phyloP scores from a whole-genome alignment of 192 early-diverging fungal species.

The Pilobolus umbonatus region DNA sequence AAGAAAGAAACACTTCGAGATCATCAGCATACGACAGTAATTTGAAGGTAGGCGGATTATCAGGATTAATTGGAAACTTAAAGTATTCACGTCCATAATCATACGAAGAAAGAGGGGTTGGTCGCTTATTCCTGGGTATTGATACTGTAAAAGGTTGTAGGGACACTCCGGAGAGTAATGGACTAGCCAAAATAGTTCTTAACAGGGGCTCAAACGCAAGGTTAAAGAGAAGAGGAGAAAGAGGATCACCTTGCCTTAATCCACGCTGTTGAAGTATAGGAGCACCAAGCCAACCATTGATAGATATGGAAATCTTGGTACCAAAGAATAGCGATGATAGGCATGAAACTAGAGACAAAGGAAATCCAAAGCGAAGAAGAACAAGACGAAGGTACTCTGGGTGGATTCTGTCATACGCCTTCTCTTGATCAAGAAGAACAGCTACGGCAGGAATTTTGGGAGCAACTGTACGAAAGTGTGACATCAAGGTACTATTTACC shows the following conservation, averaged over 20 bases:
- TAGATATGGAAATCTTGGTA: conserved; percentile 11
- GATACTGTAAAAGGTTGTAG: no score
- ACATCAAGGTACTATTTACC: no score
- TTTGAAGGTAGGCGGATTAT: no score
- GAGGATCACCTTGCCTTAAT: conserved; percentile 34
- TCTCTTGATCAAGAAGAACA: conserved; percentile 23
- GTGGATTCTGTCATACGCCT: conserved; percentile 29
- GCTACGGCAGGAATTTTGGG: not conserved
- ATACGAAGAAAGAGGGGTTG: no score
- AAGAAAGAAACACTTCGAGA: no score
- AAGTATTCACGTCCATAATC: no score
- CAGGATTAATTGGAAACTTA: no score
- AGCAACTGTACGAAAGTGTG: no score
- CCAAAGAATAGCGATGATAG: conserved; percentile 1
- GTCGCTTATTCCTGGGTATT: no score
- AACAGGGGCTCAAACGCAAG: conserved; percentile 21
- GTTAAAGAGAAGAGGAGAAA: conserved; percentile 24
- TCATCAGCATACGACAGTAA: no score
- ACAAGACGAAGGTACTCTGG: conserved; percentile 7
- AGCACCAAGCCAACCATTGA: conserved; percentile 12
- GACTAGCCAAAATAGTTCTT: no score
- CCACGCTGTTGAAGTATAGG: conserved; percentile 22
- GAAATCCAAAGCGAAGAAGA: conserved; percentile 6
- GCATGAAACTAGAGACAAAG: not conserved
- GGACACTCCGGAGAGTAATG: no score